phyloP scores from a whole-genome alignment of 192 early-diverging fungal species.

The Allomyces arbusculus region DNA sequence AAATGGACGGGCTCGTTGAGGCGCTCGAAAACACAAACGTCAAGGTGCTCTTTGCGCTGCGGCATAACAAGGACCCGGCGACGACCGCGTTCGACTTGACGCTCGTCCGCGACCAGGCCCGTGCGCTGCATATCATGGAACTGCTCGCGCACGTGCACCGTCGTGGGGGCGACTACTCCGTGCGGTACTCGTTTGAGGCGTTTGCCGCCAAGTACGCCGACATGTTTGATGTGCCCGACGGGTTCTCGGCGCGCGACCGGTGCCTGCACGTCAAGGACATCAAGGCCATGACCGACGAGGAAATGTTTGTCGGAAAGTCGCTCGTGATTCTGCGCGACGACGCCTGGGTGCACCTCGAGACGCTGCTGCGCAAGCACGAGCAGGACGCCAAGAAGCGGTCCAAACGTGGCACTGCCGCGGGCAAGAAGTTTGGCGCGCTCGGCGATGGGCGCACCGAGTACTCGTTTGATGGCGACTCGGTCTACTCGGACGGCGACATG shows the following conservation, averaged over 20 bases:
- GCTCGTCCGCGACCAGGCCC: neutral
- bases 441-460: neutral
- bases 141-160: neutral
- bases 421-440: slow-evolving; percentile 6
- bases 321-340: slow-evolving; percentile 40
- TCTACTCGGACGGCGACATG: slow-evolving; percentile 7
- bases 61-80: neutral
- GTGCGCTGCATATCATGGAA: neutral
- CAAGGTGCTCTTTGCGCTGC: neutral
- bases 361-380: slow-evolving; percentile 31
- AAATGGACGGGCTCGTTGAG: neutral
- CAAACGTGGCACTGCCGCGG: slow-evolving; percentile 9
- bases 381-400: slow-evolving; percentile 23
- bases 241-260: neutral
- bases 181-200: neutral
- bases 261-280: neutral
- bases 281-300: slow-evolving; percentile 11
- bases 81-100: neutral
- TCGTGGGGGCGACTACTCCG: neutral
- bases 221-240: neutral
- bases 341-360: slow-evolving; percentile 44
- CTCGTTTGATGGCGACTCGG: neutral
- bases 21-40: neutral
- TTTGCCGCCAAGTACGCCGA: neutral
- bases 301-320: slow-evolving; percentile 27